Evolutionary conservation across 176 grass and related monocot species (phyloP).

Genomic region (Ensete glaucum): DNA sequence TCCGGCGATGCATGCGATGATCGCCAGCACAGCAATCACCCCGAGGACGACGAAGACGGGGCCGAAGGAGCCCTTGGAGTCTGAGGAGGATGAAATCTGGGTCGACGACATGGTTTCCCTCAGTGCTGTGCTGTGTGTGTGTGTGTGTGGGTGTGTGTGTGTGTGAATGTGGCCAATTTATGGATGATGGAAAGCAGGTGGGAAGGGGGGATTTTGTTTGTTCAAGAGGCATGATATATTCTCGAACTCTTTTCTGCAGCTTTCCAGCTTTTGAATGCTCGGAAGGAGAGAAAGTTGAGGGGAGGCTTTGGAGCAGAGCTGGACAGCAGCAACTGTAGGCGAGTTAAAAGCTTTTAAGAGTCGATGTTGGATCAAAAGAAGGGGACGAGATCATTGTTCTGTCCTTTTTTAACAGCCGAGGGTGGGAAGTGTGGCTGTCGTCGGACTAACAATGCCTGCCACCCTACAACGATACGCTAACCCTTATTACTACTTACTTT

Average conservation of each 20-base stretch:
- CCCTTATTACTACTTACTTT: too few species aligned
- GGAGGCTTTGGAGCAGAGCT: conserved; percentile 42
- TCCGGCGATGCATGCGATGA: conserved; percentile 52
- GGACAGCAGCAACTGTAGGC: conserved; percentile 8
- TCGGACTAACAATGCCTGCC: neutral
- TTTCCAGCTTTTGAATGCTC: conserved; percentile 64
- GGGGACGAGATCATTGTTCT: neutral
- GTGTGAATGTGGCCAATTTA: conserved; percentile 4
- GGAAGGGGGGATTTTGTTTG: conserved; percentile 40
- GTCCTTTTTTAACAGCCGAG: neutral
- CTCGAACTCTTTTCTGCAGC: conserved; percentile 18
- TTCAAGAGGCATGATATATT: conserved; percentile 18
- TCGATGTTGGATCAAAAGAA: neutral
- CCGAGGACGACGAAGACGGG: conserved; percentile 56
- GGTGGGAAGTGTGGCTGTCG: neutral
- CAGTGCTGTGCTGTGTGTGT: too few species aligned
- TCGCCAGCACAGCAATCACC: conserved; percentile 59
- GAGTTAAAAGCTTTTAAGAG: neutral
- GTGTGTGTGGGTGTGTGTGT: too few species aligned
- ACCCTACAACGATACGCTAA: neutral
- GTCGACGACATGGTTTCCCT: conserved; percentile 47
- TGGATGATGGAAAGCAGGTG: conserved; percentile 12
- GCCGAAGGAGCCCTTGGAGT: conserved; percentile 58
- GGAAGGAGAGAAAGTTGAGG: conserved; percentile 60
- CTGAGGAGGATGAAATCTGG: conserved; percentile 17